Base-by-base conservation (phyloP, 352 stramenopile species). In the Pythium aquatile region DNA sequence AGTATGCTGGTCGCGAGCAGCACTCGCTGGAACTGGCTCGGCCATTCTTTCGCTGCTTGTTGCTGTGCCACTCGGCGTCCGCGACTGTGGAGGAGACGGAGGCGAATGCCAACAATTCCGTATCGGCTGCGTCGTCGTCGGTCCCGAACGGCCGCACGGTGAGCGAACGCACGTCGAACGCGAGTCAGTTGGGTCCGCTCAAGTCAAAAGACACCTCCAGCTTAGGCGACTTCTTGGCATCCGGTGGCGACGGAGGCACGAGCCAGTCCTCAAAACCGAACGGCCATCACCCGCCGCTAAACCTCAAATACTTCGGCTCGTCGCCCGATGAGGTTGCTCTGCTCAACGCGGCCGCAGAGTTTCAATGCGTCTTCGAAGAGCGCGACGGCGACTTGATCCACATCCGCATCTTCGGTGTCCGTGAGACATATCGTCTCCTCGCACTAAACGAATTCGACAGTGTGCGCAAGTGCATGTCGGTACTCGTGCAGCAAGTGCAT, bases 401-500 rank as follows among this genome's bases (percentile, higher is more conserved):
- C 56, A 90, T 91, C 47, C 80, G 81, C 1, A 73, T 95, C 28
- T 96, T 96, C 55, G 85, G 85, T 0, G 71, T 88, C n/a, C 61
- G 65, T 0, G 85, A 95, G 40, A 83, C 75, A 3, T 94, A 93
- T 46, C 84, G 84, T 48, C 48, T 96, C 13, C 62, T 96, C 7
- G 88, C 85, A 10, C 54, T 94, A 8, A 96, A 94, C 52, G 88
- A 96, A 51, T 95, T 94, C 30, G 87, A 95, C 64, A 95, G 87
- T 55, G 92, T 88, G 2, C 65, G 85, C 9, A 94, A 93, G 57
- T 96, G 87, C 49, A 96, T 94, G 87, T 93, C 82, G 0, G 84
- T 94, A 4, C 77, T 92, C 1, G 85, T 91, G 14, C 83, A 87
- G 58, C 72, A 73, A 63, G 65, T 93, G 30, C 55, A 55, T 5